These are phyloP conservation scores for Colletotrichum tabaci DNA, from an alignment of 2,329 filamentous ascomycete species.

Conservation along the genomic window DNA sequence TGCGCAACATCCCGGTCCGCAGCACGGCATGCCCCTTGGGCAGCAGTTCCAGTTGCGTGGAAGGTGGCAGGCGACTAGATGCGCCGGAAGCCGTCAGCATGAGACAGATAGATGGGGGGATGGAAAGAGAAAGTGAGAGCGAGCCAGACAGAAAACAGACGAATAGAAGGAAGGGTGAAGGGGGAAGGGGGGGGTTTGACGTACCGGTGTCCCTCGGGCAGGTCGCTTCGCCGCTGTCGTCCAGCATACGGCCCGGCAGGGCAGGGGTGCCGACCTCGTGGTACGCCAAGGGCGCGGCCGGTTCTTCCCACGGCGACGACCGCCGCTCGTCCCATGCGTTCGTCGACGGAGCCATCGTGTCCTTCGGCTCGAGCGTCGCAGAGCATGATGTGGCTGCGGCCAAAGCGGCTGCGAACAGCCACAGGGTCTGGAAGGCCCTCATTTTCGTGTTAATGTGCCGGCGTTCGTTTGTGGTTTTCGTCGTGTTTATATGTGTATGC, in stretches of 20 bases:
- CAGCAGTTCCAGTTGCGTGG: slow-evolving; percentile 41
- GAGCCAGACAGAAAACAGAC: too few species aligned
- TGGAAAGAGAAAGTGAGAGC: too few species aligned
- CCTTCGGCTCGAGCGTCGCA: not conserved
- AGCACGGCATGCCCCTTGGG: slow-evolving; percentile 11
- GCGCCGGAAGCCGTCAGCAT: not conserved
- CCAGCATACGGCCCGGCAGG: not conserved
- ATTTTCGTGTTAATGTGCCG: not conserved
- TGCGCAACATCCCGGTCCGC: slow-evolving; percentile 36
- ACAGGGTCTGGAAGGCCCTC: not conserved
- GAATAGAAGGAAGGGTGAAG: not conserved
- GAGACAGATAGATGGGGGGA: too few species aligned
- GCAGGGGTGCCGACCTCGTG: slow-evolving; percentile 3
- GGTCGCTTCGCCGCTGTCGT: not conserved
- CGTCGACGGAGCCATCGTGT: too few species aligned
- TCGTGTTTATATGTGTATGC: too few species aligned
- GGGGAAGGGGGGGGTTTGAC: not conserved
- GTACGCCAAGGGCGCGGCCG: not conserved
- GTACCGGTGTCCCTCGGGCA: slow-evolving; percentile 23
- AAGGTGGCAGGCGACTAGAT: slow-evolving; percentile 27
- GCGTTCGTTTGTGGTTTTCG: not conserved
- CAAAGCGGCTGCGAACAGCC: not conserved
- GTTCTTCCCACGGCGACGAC: not conserved
- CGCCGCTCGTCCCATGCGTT: too few species aligned
- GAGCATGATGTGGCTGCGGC: not conserved